phyloP scores from a whole-genome alignment of 495 filamentous ascomycete genomes.

The Monascus purpureus region DNA sequence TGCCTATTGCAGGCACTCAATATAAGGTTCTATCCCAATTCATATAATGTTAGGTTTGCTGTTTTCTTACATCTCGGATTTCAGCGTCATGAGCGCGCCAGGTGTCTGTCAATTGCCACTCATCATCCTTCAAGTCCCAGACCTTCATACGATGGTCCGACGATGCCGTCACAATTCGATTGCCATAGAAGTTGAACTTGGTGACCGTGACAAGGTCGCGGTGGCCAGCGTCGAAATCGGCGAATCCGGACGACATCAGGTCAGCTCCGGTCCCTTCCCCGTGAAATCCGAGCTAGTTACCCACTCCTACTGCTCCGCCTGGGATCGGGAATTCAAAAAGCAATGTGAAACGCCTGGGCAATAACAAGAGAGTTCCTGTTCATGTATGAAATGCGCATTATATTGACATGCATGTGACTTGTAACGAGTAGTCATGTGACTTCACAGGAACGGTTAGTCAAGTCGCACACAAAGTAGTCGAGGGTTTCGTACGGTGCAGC shows the following conservation, averaged over 20 bases:
- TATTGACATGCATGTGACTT: not conserved
- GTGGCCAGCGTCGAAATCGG: slow-evolving; percentile 55
- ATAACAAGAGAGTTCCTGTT: not conserved
- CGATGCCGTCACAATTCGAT: slow-evolving; percentile 77
- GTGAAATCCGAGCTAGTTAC: slow-evolving; percentile 4
- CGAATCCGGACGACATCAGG: slow-evolving; percentile 32
- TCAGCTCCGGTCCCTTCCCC: slow-evolving; percentile 13
- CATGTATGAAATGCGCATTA: not conserved
- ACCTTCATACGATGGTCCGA: slow-evolving; percentile 90
- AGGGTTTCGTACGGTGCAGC: too few species aligned
- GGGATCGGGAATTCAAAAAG: not conserved
- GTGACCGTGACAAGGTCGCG: slow-evolving; percentile 38
- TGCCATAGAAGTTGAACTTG: slow-evolving; percentile 66
- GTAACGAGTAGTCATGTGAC: not conserved
- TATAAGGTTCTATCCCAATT: too few species aligned
- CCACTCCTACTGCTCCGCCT: too few species aligned
- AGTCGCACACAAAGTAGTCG: too few species aligned
- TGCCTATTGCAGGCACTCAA: slow-evolving; percentile 32
- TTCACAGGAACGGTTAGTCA: too few species aligned
- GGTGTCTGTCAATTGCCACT: slow-evolving; percentile 70
- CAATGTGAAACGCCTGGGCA: not conserved
- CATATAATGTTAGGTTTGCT: slow-evolving; percentile 2
- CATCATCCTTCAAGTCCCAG: slow-evolving; percentile 67
- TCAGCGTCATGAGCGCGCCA: slow-evolving; percentile 90
- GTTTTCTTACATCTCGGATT: slow-evolving; percentile 60